Percentiles rank a stretch among this genome's conserved stretches.
phyloP scores from a whole-genome alignment of 371 early-diverging fungal species.

The Actinomortierella ambigua region DNA sequence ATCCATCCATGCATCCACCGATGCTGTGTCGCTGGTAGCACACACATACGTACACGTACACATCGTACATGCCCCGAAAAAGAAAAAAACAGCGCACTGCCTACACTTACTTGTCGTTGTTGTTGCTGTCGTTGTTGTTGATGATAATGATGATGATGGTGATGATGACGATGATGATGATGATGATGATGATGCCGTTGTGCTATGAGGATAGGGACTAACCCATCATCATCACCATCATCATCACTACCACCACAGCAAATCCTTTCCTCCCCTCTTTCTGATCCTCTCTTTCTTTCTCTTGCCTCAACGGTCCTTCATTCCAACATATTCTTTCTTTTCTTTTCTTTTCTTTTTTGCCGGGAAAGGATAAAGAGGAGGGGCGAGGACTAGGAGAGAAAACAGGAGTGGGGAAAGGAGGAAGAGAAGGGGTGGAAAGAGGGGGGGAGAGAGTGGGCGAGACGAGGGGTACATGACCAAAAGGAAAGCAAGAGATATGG shows the following conservation, averaged over 20 bases:
- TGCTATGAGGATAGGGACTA: too few relatives aligned
- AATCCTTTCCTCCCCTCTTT: too few relatives aligned
- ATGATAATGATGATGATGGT: not conserved
- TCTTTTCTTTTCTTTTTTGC: conserved; percentile 2
- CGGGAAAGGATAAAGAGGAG: not conserved
- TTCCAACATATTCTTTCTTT: too few relatives aligned
- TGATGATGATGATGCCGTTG: conserved; percentile 1
- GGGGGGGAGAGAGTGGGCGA: conserved; percentile 26
- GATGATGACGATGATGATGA: not conserved
- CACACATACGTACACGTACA: too few relatives aligned
- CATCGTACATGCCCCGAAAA: too few relatives aligned
- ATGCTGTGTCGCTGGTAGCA: too few relatives aligned
- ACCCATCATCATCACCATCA: too few relatives aligned
- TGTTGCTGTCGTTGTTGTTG: not conserved
- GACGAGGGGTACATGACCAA: not conserved
- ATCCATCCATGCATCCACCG: too few relatives aligned
- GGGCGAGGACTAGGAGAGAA: not conserved
- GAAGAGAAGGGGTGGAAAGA: conserved; percentile 50
- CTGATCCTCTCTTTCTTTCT: not conserved
- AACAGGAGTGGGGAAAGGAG: conserved; percentile 42
- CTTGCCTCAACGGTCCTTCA: not conserved
- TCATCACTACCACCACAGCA: too few relatives aligned
- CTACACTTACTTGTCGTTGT: too few relatives aligned
- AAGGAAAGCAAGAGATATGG: not conserved
- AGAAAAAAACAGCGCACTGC: too few relatives aligned